Evolutionary conservation across 495 filamentous ascomycete genomes (phyloP).

Genomic region (Neurospora sublineolata): DNA sequence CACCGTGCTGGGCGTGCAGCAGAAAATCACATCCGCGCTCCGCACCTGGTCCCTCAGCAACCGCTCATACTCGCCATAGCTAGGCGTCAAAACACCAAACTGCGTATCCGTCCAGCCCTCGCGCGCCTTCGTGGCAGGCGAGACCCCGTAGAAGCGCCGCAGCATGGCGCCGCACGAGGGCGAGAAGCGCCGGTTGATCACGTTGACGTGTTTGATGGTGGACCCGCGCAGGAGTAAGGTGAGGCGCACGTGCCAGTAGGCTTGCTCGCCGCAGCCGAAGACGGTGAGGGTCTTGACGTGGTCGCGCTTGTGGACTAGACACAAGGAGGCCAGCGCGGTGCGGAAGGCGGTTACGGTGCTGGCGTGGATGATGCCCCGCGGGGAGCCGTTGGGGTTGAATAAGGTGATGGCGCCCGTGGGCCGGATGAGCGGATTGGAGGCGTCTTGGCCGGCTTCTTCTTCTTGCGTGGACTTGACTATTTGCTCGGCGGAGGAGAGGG

Average conservation of each 20-base stretch:
- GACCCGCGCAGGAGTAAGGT: slow-evolving; percentile 59
- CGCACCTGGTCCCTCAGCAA: slow-evolving; percentile 56
- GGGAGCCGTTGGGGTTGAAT: slow-evolving; percentile 49
- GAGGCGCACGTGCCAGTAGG: slow-evolving; percentile 86
- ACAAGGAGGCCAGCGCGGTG: slow-evolving; percentile 70
- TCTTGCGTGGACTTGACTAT: neutral
- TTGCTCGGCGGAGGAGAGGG: slow-evolving; percentile 17
- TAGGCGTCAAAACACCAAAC: slow-evolving; percentile 58
- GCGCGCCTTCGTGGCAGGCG: slow-evolving; percentile 37
- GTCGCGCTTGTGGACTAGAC: slow-evolving; percentile 60
- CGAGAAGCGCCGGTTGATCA: slow-evolving; percentile 57
- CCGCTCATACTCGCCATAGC: slow-evolving; percentile 59
- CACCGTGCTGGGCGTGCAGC: slow-evolving; percentile 41
- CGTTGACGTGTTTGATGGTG: slow-evolving; percentile 65
- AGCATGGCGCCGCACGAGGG: slow-evolving; percentile 46
- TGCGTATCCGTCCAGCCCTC: slow-evolving; percentile 47
- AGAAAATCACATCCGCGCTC: slow-evolving; percentile 68
- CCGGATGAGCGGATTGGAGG: slow-evolving; percentile 34
- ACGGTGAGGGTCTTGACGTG: slow-evolving; percentile 62
- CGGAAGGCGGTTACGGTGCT: slow-evolving; percentile 85
- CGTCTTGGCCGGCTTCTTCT: slow-evolving; percentile 6
- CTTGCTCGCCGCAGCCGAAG: slow-evolving; percentile 86
- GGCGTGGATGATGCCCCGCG: slow-evolving; percentile 72
- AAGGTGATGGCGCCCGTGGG: slow-evolving; percentile 73
- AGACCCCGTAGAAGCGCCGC: slow-evolving; percentile 42